Conservation (phyloP, 73 alveolate species). For the Effrenium voratum region DNA sequence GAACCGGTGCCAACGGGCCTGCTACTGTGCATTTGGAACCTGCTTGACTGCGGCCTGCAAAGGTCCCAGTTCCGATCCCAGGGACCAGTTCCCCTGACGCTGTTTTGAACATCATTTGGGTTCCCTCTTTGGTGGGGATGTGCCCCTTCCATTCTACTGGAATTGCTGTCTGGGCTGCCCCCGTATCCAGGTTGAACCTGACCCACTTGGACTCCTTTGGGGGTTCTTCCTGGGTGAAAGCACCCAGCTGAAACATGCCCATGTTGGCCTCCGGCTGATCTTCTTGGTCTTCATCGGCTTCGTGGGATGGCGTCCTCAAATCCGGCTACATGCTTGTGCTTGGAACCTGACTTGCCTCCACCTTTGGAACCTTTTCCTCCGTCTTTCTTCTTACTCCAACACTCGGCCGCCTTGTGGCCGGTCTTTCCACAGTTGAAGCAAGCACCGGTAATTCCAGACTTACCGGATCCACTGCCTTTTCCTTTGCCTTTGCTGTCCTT, state of each 20-base stretch:
- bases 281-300: neutral
- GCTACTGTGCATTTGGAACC: neutral
- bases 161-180: constrained; percentile 26
- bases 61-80: neutral
- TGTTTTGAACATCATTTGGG: neutral
- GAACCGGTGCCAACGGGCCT: neutral
- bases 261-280: neutral
- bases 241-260: too few relatives aligned
- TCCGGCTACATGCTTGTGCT: neutral
- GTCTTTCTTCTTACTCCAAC: constrained; percentile 5
- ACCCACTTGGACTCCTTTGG: neutral
- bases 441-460: neutral
- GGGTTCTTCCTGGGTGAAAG: neutral
- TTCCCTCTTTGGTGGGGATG: neutral
- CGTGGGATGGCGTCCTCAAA: neutral
- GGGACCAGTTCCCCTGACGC: constrained; percentile 19
- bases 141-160: neutral
- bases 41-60: neutral
- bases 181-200: neutral
- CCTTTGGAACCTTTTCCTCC: neutral
- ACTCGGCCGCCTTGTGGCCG: constrained; percentile 32
- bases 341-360: neutral
- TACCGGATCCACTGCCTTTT: neutral
- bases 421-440: constrained; percentile 3
- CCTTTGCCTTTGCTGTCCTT: neutral